Evolutionary conservation across 768 basidiomycete genomes (phyloP).

Genomic region (Psilocybe azurescens): DNA sequence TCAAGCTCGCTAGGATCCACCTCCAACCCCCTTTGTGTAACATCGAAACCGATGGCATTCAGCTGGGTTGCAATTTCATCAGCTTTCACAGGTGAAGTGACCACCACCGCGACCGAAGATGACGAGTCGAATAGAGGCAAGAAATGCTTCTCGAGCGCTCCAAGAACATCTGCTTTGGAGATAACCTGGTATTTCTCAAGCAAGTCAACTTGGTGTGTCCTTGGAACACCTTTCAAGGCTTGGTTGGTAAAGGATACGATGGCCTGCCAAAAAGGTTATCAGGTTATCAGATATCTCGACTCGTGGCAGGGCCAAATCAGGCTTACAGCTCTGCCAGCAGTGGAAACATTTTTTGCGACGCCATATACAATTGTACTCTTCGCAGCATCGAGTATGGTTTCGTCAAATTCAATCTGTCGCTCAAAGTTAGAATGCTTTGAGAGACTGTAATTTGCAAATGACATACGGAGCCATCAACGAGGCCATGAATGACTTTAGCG

Average conservation of each 20-base stretch:
- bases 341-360: constrained; percentile 82
- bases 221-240: constrained; percentile 83
- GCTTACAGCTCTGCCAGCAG: constrained; percentile 85
- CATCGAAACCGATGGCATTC: constrained; percentile 71
- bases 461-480: constrained; percentile 83
- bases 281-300: background rate
- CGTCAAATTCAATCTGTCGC: constrained; percentile 75
- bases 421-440: background rate
- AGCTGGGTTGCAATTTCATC: constrained; percentile 73
- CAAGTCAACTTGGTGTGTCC: constrained; percentile 76
- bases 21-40: constrained; percentile 74
- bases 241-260: constrained; percentile 87
- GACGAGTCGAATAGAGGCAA: constrained; percentile 83
- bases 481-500: constrained; percentile 72
- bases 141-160: constrained; percentile 73
- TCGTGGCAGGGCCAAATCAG: background rate
- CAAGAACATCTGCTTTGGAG: constrained; percentile 77
- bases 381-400: constrained; percentile 85
- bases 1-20: constrained; percentile 59
- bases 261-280: constrained; percentile 52
- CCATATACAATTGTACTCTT: constrained; percentile 91
- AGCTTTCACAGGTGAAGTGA: constrained; percentile 82
- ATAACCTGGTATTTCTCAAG: constrained; percentile 82
- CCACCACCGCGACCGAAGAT: constrained; percentile 79
- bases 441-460: background rate